Conservation (phyloP, 345 rosid genomes). For the Eucalyptus marginata region DNA sequence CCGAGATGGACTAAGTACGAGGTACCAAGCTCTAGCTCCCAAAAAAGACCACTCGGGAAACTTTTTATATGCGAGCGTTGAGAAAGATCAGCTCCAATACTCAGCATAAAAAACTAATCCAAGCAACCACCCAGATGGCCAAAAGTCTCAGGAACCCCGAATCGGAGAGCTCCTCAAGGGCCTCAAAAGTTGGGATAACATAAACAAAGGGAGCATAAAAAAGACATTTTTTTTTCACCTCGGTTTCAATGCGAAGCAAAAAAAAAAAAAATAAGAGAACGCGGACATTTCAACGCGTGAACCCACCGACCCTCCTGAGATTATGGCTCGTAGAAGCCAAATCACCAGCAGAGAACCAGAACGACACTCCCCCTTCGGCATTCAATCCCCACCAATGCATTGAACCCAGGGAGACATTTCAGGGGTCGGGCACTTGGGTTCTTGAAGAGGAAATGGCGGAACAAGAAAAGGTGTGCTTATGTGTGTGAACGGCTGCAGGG, state of each 20-base stretch:
- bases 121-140: conserved; percentile 1
- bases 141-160: conserved; percentile 22
- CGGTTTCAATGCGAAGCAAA: conserved; percentile 45
- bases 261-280: neutral
- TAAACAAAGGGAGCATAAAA: neutral
- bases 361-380: neutral
- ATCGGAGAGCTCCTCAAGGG: neutral
- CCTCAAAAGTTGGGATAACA: conserved; percentile 4
- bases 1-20: conserved; percentile 10
- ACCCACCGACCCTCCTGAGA: conserved; percentile 47
- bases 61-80: neutral
- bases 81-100: conserved; percentile 9
- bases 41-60: conserved; percentile 2
- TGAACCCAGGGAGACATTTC: neutral
- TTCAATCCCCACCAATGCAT: neutral
- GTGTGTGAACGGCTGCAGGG: neutral
- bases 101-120: neutral
- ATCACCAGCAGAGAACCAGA: neutral
- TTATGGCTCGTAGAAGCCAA: conserved; percentile 9
- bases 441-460: conserved; percentile 27
- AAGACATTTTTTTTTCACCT: conserved; percentile 17
- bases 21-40: conserved; percentile 23
- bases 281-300: conserved; percentile 7
- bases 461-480: conserved; percentile 13
- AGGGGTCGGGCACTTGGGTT: neutral